Evolutionary conservation across 2,329 filamentous ascomycete genomes (phyloP), one percentile per base, ranked within the genome.

Genomic region (Aspergillus bombycis): DNA sequence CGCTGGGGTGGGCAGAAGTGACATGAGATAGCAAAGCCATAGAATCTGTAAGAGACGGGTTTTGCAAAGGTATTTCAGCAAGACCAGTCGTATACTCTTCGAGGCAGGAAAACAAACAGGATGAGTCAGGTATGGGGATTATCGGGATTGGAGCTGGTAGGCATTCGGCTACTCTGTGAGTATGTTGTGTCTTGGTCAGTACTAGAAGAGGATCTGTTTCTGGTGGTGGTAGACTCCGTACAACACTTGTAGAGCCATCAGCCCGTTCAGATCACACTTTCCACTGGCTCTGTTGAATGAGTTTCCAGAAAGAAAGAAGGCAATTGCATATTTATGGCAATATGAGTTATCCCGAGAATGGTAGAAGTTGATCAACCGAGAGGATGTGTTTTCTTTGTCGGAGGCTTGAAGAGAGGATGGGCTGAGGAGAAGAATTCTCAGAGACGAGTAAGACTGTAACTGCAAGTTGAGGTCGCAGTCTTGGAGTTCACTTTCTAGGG

Each of bases 11-110:
- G 34, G 45, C 28, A 68, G 73, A 16, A 55, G 58, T 52, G n/a
- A 45, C 63, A 56, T 71, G 66, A 1, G 70, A 62, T 16, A 75
- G 59, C 9, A 76, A 64, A 32, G 63, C 53, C 38, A 71, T 38
- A 16, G 69, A 64, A n/a, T 69, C 65, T 10, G 58, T 46, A 10
- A 58, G 34, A n/a, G 66, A 45, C 16, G 56, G 46, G 34, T 19
- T 50, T 14, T 57, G 54, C 5, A 48, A 34, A 11, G 65, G 67
- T 9, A 74, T 69, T 7, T 77, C 64, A 2, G 72, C 69, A 34
- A 82, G 66, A 60, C 76, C 78, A 66, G 78, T 73, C 23, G 79
- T 77, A 45, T 74, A 72, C 34, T 68, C 65, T 30, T 71, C 60
- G 14, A 76, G 48, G 19, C 63, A 65, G 11, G 67, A 3, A 12